Percentiles rank a stretch among this genome's conserved stretches.
Conservation (phyloP, 83 land plant species). For the Thuja plicata region DNA sequence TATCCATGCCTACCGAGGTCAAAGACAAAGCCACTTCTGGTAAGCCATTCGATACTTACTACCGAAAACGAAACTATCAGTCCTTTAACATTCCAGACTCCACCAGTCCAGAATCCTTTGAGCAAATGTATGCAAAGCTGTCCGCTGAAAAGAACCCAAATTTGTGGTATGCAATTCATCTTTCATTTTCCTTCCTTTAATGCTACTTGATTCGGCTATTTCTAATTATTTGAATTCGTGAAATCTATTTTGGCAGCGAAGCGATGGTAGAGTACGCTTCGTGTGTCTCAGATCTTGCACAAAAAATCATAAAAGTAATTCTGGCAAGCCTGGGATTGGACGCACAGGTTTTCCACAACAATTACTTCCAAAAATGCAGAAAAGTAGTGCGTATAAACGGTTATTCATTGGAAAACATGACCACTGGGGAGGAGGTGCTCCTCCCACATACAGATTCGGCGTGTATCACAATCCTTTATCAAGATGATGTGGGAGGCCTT, state of each 20-base stretch:
- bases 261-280: no score
- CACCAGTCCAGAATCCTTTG: background rate
- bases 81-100: background rate
- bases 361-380: conserved; percentile 10
- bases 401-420: background rate
- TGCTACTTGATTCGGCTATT: no score
- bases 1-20: background rate
- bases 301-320: conserved; percentile 13
- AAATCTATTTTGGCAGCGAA: conserved; percentile 12
- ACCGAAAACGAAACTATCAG: conserved; percentile 17
- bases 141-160: no score
- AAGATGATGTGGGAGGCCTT: conserved; percentile 19
- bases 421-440: conserved; percentile 11
- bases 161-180: no score
- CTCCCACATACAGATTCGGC: conserved; percentile 24
- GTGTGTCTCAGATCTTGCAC: no score
- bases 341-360: conserved; percentile 5
- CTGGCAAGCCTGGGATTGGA: conserved; percentile 24
- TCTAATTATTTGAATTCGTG: background rate
- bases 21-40: background rate
- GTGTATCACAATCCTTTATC: conserved; percentile 20
- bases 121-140: no score
- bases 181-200: background rate
- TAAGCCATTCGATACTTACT: conserved; percentile 6
- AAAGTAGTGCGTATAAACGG: no score